A percentile compares a stretch with the other conserved stretches of the same genome.
Conservation (phyloP, 169 alveolate species). For the Theileria equi region DNA sequence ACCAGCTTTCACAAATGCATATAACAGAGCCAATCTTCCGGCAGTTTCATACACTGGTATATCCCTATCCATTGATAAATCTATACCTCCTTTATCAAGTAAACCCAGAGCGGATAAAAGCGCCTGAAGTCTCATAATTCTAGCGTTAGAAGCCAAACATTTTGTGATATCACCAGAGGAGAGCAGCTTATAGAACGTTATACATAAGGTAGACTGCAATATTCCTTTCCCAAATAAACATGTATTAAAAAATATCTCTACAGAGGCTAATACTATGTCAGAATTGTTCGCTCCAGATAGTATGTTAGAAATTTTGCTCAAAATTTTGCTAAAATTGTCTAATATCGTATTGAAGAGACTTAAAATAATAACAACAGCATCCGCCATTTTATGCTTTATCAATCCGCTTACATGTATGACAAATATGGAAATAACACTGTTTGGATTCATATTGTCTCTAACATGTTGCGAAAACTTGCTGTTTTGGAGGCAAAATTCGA, state of each 20-base stretch:
- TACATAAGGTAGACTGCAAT: too few species aligned
- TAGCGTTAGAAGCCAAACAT: too few species aligned
- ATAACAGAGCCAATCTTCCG: slow-evolving; percentile 25
- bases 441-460: slow-evolving; percentile 67
- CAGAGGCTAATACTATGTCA: too few species aligned
- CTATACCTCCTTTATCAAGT: too few species aligned
- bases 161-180: too few species aligned
- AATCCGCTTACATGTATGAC: slow-evolving; percentile 68
- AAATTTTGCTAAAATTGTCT: slow-evolving; percentile 36
- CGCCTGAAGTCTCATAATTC: too few species aligned
- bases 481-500: slow-evolving; percentile 68
- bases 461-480: slow-evolving; percentile 61
- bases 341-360: slow-evolving; percentile 25
- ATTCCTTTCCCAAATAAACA: too few species aligned
- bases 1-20: slow-evolving; percentile 34
- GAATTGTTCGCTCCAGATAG: slow-evolving; percentile 28
- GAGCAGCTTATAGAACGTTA: too few species aligned
- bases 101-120: too few species aligned
- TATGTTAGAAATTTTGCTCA: slow-evolving; percentile 23
- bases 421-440: slow-evolving; percentile 66
- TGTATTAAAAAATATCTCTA: too few species aligned
- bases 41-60: too few species aligned
- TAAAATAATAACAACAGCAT: slow-evolving; percentile 37
- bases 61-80: too few species aligned
- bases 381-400: slow-evolving; percentile 67